Conservation (phyloP, 108 stramenopile species). For the Discostella pseudostelligera region DNA sequence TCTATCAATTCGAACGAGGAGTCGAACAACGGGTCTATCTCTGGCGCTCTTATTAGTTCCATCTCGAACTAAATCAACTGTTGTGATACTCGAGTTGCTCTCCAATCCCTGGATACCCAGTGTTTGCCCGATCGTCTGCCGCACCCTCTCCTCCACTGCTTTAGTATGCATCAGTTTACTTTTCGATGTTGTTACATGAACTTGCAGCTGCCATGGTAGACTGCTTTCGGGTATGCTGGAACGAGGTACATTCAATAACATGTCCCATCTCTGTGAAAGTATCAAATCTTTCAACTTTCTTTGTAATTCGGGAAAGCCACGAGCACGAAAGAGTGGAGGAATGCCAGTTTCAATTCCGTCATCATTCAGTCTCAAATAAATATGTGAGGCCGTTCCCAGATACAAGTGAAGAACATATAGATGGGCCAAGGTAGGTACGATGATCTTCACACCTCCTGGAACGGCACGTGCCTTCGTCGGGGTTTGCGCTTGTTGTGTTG, state of each 20-base stretch:
- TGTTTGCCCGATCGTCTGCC: slow-evolving; percentile 39
- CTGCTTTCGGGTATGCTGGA: background rate
- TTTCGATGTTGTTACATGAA: slow-evolving; percentile 61
- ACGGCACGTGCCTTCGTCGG: background rate
- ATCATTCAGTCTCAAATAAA: slow-evolving; percentile 44
- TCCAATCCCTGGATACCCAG: slow-evolving; percentile 31
- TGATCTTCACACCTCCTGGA: slow-evolving; percentile 44
- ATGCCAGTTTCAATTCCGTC: slow-evolving; percentile 9
- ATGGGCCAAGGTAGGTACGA: slow-evolving; percentile 28
- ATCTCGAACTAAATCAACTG: slow-evolving; percentile 3
- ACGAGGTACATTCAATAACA: slow-evolving; percentile 24
- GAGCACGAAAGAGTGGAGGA: slow-evolving; percentile 51
- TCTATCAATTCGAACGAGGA: slow-evolving; percentile 50
- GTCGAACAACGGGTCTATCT: slow-evolving; percentile 24
- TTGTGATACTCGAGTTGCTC: slow-evolving; percentile 2
- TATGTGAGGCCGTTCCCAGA: slow-evolving; percentile 64
- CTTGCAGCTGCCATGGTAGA: slow-evolving; percentile 36
- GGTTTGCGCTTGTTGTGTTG: background rate
- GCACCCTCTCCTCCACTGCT: slow-evolving; percentile 63
- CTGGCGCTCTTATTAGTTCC: background rate
- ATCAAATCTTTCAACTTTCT: slow-evolving; percentile 61
- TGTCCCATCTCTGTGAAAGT: slow-evolving; percentile 45
- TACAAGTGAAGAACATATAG: slow-evolving; percentile 57
- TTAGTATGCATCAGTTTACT: slow-evolving; percentile 69
- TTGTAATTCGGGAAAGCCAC: slow-evolving; percentile 63